These are phyloP conservation scores for Colletotrichum karsti DNA, from an alignment of 2,329 filamentous ascomycete genomes.

Conservation along the genomic window DNA sequence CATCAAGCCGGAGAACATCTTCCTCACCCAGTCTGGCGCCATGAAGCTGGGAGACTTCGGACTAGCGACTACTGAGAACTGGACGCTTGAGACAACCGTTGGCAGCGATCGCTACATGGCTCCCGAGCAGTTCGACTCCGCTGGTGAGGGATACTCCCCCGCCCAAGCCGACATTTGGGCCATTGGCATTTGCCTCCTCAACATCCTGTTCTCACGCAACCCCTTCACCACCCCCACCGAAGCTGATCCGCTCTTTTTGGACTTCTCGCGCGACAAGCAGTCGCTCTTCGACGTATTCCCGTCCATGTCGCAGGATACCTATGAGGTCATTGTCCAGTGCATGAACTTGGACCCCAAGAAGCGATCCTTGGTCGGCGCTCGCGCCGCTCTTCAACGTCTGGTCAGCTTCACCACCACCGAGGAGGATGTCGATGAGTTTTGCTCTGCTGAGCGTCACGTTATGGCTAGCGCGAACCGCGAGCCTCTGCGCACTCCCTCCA, in stretches of 20 bases:
- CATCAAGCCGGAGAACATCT: constrained; percentile 99
- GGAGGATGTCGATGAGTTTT: constrained; percentile 93
- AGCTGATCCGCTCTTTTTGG: constrained; percentile 90
- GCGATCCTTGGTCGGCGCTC: constrained; percentile 81
- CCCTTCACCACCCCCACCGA: constrained; percentile 92
- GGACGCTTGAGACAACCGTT: constrained; percentile 92
- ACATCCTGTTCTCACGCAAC: constrained; percentile 96
- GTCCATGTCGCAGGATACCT: constrained; percentile 98
- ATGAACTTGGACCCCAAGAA: constrained; percentile 91
- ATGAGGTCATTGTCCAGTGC: constrained; percentile 89
- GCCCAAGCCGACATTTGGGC: constrained; percentile 97
- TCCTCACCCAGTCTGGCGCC: constrained; percentile 83
- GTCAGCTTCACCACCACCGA: constrained; percentile 95
- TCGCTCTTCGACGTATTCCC: constrained; percentile 98
- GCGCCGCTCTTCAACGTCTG: constrained; percentile 79
- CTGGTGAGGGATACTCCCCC: constrained; percentile 87
- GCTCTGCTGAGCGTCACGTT: constrained; percentile 79
- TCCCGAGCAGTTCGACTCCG: constrained; percentile 95
- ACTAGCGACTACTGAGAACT: constrained; percentile 86
- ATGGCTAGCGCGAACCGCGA: constrained; percentile 90
- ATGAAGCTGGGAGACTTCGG: constrained; percentile 99
- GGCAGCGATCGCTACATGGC: constrained; percentile 99
- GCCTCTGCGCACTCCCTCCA: constrained; percentile 92
- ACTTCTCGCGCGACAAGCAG: constrained; percentile 93
- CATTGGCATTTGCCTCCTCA: constrained; percentile 94